phyloP scores from a whole-genome alignment of 2,329 filamentous ascomycete genomes.

The Cordyceps cicadae region DNA sequence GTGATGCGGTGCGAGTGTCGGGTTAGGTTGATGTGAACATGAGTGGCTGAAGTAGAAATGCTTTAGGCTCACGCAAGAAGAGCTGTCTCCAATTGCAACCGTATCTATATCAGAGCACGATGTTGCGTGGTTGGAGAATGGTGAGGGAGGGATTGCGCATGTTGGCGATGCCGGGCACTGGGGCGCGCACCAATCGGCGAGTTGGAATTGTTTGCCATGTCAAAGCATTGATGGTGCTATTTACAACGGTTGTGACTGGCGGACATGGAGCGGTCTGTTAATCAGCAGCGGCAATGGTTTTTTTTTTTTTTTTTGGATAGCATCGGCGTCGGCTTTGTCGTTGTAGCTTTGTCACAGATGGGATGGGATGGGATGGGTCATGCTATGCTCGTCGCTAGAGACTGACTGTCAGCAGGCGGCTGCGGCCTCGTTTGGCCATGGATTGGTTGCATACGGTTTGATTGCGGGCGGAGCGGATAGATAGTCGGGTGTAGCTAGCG shows the following conservation, averaged over 20 bases:
- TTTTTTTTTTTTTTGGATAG: too few relatives aligned
- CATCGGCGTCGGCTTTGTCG: background rate
- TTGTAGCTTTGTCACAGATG: background rate
- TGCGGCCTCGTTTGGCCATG: background rate
- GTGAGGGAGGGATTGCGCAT: background rate
- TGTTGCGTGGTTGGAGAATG: background rate
- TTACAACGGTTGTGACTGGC: too few relatives aligned
- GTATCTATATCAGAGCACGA: background rate
- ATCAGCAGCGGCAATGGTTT: background rate
- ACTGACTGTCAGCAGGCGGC: background rate
- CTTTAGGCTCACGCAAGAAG: background rate
- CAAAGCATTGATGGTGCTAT: too few relatives aligned
- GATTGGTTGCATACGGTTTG: constrained; percentile 21
- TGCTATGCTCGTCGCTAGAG: background rate
- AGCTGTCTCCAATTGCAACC: background rate
- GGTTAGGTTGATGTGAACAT: background rate
- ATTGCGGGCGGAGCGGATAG: constrained; percentile 30
- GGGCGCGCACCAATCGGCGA: too few relatives aligned
- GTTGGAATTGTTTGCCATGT: background rate
- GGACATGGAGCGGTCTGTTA: too few relatives aligned
- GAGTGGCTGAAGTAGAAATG: background rate
- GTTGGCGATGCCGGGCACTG: background rate
- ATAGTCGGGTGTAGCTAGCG: constrained; percentile 32
- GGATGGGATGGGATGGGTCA: background rate
- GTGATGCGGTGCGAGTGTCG: too few relatives aligned